Base-by-base conservation (phyloP, 768 basidiomycete species). In the Ramaria sp. region DNA sequence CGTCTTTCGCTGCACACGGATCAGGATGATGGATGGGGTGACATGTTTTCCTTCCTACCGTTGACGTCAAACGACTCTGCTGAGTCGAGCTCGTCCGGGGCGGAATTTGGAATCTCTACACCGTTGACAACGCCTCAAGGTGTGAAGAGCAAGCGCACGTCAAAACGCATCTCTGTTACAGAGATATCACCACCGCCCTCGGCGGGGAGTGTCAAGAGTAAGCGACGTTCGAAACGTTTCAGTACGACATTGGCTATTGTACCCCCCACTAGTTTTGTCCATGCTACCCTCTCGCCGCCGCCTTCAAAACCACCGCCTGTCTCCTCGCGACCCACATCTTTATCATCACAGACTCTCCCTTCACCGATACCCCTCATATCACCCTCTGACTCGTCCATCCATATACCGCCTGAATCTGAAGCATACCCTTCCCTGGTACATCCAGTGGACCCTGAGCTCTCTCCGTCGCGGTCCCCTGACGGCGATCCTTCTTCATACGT, bases 1-100 rank as follows among this genome's bases (percentile, higher is more conserved):
- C 75, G 82, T 13, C 63, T 84, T 31, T 82, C 81, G 4, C 69
- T 82, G 30, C 78, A 80, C 58, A 71, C 72, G 37, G 75, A 78
- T 52, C 55, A 56, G 22, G 58, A 11, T 39, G 64, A 68, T 12
- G 80, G 76, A 59, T 69, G 82, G 83, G 73, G 78, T 10, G 74
- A 78, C 61, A 61, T 83, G 37, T 71, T 83, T 33, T 77, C 71
- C n/a, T 79, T 75, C 2, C 75, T 81, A n/a, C 75, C 76, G 9
- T 58, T 63, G 4, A 57, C 15, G n/a, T 39, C 46, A 4, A 41
- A 12, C 17, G 31, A n/a, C n/a, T n/a, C n/a, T n/a, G n/a, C n/a
- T n/a, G n/a, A n/a, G n/a, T n/a, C 27, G 27, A 27, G 27, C 27
- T 27, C 27, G 27, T 5, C 27, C 27, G 27, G 27, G 3, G 27